phyloP scores from a whole-genome alignment of 78 protist species.

The Dictyostelium capitatum region DNA sequence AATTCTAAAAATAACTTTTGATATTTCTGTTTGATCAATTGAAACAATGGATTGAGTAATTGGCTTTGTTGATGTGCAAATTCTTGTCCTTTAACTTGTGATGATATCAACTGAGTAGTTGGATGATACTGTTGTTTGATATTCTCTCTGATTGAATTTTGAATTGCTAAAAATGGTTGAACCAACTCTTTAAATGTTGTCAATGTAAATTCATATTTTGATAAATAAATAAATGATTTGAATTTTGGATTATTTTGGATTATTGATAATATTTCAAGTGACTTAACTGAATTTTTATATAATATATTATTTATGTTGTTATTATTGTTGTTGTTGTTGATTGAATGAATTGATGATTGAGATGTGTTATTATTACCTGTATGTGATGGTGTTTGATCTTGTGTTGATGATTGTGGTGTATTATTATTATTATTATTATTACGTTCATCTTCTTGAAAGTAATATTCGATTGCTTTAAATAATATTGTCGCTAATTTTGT shows the following conservation, averaged over 20 bases:
- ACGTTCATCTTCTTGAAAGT: slow-evolving; percentile 4
- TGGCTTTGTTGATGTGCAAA: slow-evolving; percentile 5
- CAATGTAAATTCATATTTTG: slow-evolving; percentile 21
- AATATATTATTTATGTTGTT: background rate
- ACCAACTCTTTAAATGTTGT: background rate
- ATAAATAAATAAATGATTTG: slow-evolving; percentile 7
- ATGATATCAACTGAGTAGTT: background rate
- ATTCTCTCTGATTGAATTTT: background rate
- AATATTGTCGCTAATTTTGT: slow-evolving; percentile 22
- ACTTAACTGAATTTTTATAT: slow-evolving; percentile 27
- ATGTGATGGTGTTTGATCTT: background rate
- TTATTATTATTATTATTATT: background rate
- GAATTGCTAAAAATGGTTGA: background rate
- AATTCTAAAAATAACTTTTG: slow-evolving; percentile 9
- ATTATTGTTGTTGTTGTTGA: background rate
- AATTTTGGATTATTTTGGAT: slow-evolving; percentile 1
- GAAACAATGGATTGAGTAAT: background rate
- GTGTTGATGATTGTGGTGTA: background rate
- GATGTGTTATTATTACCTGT: too few relatives aligned
- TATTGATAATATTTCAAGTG: slow-evolving; percentile 17
- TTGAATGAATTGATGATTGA: too few relatives aligned
- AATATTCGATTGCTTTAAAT: slow-evolving; percentile 14
- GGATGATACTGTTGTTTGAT: background rate
- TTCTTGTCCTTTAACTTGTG: background rate
- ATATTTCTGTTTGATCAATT: slow-evolving; percentile 9